Base-by-base conservation (phyloP, 2,329 filamentous ascomycete genomes). In the Diaporthe batatas region DNA sequence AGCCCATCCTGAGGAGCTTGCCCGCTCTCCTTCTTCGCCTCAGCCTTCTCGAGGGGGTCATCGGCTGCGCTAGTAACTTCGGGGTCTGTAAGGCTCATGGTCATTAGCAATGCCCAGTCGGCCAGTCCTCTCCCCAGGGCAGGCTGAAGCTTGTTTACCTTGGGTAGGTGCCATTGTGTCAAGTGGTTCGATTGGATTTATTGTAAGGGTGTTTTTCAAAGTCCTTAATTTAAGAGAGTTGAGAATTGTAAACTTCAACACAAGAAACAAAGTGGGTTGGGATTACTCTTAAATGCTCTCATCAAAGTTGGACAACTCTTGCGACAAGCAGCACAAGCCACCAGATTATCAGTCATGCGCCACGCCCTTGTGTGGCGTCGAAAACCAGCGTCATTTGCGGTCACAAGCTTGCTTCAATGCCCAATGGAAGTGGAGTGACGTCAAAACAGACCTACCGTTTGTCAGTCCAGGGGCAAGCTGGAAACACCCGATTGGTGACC, bases 31-130 rank as follows among this genome's bases (percentile, higher is more conserved):
- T 73, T 73, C 59, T 70, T 73, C 0, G 59, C 72, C 51, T 73
- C 72, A 2, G 68, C 72, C 36, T 73, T 59, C n/a, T 73, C 72
- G n/a, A 71, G 72, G 16, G 68, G 57, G 23, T 73, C 72, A 1
- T 51, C 62, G n/a, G 34, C 68, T n/a, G 54, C 47, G n/a, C 59
- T 73, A 18, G 68, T 73, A 23, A 62, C 53, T 29, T 71, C 21
- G 1, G 68, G 36, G 21, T 73, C 72, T 73, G 8, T 12, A 47
- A 23, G 3, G 34, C 5, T 6, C 16, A 14, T 1, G 21, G 8
- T 7, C 3, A 21, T 25, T 64, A 67, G 23, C 3, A 21, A 32
- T 12, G 1, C 10, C 6, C 11, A 2, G 6, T 6, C 2, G 6
- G 18, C 8, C 44, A n/a, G 44, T 8, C 44, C 18, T 21, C 44